These are phyloP conservation scores for Hirsutella rhossiliensis DNA, from an alignment of 2,329 filamentous ascomycete genomes.

Conservation along the genomic window DNA sequence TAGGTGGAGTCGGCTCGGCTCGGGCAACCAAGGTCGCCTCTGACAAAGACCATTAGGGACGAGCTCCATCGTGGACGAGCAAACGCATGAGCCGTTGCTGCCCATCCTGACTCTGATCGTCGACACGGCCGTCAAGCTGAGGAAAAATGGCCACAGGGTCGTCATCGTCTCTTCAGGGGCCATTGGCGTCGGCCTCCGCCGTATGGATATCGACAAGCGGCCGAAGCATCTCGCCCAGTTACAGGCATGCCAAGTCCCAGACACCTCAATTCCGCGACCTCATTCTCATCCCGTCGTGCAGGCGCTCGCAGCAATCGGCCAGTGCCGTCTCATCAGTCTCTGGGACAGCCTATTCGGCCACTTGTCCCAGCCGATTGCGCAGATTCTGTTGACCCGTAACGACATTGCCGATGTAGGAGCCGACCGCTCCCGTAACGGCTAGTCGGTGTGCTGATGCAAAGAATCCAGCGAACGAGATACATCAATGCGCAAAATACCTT, in stretches of 20 bases:
- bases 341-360: slow-evolving; percentile 92
- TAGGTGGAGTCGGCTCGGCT: slow-evolving; percentile 47
- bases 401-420: slow-evolving; percentile 80
- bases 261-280: neutral
- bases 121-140: slow-evolving; percentile 78
- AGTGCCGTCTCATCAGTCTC: slow-evolving; percentile 86
- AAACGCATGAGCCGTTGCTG: slow-evolving; percentile 83
- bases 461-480: slow-evolving; percentile 67
- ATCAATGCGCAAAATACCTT: slow-evolving; percentile 95
- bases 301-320: slow-evolving; percentile 89
- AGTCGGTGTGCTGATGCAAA: slow-evolving; percentile 6
- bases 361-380: slow-evolving; percentile 79
- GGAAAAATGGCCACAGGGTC: slow-evolving; percentile 84
- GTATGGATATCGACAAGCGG: slow-evolving; percentile 78
- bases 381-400: slow-evolving; percentile 87
- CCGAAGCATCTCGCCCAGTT: slow-evolving; percentile 85
- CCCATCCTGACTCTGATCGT: slow-evolving; percentile 88
- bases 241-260: slow-evolving; percentile 42
- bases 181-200: slow-evolving; percentile 82
- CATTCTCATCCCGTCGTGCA: slow-evolving; percentile 15
- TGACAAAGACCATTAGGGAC: slow-evolving; percentile 50
- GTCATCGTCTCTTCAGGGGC: slow-evolving; percentile 95
- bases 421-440: neutral
- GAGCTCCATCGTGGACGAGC: slow-evolving; percentile 97
- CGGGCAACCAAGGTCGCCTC: neutral